Conservation (phyloP, 108 stramenopile species). For the Skeletonema grethae region DNA sequence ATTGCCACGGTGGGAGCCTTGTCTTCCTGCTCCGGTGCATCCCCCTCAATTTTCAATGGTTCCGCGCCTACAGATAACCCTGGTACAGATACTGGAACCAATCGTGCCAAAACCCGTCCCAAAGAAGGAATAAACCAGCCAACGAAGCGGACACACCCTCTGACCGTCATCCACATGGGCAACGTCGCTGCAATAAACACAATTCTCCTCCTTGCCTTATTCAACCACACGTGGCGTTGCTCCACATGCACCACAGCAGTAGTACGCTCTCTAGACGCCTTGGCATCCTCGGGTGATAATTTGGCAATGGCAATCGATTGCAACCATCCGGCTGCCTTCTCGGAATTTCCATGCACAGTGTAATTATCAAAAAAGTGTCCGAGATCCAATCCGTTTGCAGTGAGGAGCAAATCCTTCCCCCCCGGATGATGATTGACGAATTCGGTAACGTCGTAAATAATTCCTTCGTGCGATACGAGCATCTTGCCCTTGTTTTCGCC, state of each 20-base stretch:
- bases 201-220: slow-evolving; percentile 33
- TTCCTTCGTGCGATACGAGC: slow-evolving; percentile 51
- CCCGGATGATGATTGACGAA: slow-evolving; percentile 58
- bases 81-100: slow-evolving; percentile 51
- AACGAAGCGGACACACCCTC: slow-evolving; percentile 34
- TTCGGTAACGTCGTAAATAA: slow-evolving; percentile 64
- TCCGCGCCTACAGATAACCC: slow-evolving; percentile 53
- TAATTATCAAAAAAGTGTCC: slow-evolving; percentile 56
- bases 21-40: neutral
- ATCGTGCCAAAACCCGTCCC: slow-evolving; percentile 35
- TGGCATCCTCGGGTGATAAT: slow-evolving; percentile 37
- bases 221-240: slow-evolving; percentile 28
- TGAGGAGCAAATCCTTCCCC: slow-evolving; percentile 44
- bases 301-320: slow-evolving; percentile 50
- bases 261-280: slow-evolving; percentile 4
- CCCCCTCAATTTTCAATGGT: slow-evolving; percentile 22
- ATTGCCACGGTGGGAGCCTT: slow-evolving; percentile 52
- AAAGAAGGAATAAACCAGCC: slow-evolving; percentile 39
- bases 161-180: slow-evolving; percentile 52
- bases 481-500: slow-evolving; percentile 20
- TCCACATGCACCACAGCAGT: slow-evolving; percentile 45
- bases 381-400: slow-evolving; percentile 48
- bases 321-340: slow-evolving; percentile 54
- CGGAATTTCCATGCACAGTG: slow-evolving; percentile 46
- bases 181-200: slow-evolving; percentile 44